Base-by-base conservation (phyloP, 2,329 filamentous ascomycete genomes). In the Ophiostoma perfectum region DNA sequence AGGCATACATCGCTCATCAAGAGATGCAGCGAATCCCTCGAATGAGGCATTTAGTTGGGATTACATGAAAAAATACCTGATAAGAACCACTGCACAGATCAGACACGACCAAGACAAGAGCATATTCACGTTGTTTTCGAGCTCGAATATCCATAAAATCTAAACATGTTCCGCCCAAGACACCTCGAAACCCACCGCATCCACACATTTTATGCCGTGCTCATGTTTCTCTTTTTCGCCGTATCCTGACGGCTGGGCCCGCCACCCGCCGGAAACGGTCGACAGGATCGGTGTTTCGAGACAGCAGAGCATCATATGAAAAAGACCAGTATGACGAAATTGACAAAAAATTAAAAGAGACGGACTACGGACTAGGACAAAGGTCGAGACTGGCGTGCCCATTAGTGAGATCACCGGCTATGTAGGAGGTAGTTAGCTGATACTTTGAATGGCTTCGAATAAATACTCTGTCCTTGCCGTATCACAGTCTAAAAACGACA, bases 211-310 rank as follows among this genome's bases (percentile, higher is more conserved):
- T n/a, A 41, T 63, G 60, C 38, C n/a, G 41, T 44, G 39, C 39
- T 65, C 41, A 27, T 66, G 64, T 66, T 44, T 44, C 38, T 27
- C 45, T 67, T 11, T 49, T n/a, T 64, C 60, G 42, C 52, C 52
- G 66, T 38, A 49, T 68, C 39, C 47, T 60, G 66, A 52, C 47
- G 47, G 66, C 62, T 52, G 66, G 66, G 47, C 42, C 66, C 66
- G 62, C 18, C 49, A 60, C 16, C 27, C 52, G 36, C 63, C 67
- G 49, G 49, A 55, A 55, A 18, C 49, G 49, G 8, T 14, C 11
- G 6, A 14, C 49, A 11, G n/a, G 18, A 27, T 27, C 27, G 27
- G 27, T 27, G 27, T 27, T 27, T 27, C 18, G 5, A 27, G 7
- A 52, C 5, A n/a, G 47, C 18, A 55, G 14, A 55, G 27, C 27